A percentile compares a stretch with the other conserved stretches of the same genome.
Evolutionary conservation across 805 yeast genomes (phyloP).

Genomic region (Debaryomyces hansenii): DNA sequence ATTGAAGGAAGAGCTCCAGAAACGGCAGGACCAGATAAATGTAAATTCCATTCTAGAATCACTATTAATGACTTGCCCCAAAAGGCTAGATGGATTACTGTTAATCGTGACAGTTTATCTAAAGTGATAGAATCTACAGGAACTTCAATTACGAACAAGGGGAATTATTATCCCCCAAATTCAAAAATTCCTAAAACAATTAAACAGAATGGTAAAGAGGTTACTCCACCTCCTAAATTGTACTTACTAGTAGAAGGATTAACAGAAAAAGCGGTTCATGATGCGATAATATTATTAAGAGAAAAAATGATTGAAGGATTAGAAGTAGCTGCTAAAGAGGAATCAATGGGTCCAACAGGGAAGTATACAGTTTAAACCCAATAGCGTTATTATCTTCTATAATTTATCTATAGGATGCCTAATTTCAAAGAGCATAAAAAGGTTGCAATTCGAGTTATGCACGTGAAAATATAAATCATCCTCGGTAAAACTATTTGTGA

Average conservation of each 20-base stretch:
- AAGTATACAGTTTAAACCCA: conserved; percentile 46
- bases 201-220: conserved; percentile 45
- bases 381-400: too few species aligned
- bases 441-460: too few species aligned
- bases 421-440: too few species aligned
- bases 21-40: conserved; percentile 54
- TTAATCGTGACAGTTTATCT: conserved; percentile 62
- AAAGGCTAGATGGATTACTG: conserved; percentile 72
- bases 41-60: conserved; percentile 63
- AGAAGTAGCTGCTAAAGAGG: conserved; percentile 47
- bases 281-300: conserved; percentile 59
- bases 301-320: conserved; percentile 57
- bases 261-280: conserved; percentile 54
- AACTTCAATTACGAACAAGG: conserved; percentile 79
- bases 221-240: conserved; percentile 66
- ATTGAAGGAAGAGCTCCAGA: conserved; percentile 54
- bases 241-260: conserved; percentile 77
- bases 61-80: conserved; percentile 86
- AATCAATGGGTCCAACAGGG: conserved; percentile 41
- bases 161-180: conserved; percentile 57
- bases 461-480: neutral
- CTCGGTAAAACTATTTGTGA: neutral
- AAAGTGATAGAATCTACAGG: conserved; percentile 70
- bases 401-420: too few species aligned
- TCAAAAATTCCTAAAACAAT: conserved; percentile 51